Evolutionary conservation across 2,329 filamentous ascomycete genomes (phyloP).

Genomic region (Colletotrichum lentis): DNA sequence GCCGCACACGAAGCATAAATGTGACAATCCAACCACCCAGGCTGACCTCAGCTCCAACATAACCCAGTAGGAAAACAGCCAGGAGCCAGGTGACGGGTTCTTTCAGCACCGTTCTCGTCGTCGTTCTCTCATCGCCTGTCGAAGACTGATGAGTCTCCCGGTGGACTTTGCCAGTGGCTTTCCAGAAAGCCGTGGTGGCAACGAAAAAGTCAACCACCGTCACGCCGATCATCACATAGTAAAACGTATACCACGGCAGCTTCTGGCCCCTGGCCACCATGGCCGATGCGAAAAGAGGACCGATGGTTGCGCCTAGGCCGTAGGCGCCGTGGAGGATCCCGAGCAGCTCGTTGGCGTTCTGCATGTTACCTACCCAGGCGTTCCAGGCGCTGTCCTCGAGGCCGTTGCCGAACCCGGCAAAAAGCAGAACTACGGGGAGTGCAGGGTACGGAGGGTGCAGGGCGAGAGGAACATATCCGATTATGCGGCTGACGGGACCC

Average conservation of each 20-base stretch:
- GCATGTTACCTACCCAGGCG: slow-evolving; percentile 74
- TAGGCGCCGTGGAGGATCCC: slow-evolving; percentile 78
- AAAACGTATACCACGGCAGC: slow-evolving; percentile 76
- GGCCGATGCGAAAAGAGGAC: slow-evolving; percentile 74
- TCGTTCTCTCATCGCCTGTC: slow-evolving; percentile 53
- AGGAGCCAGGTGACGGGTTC: slow-evolving; percentile 74
- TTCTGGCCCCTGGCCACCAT: slow-evolving; percentile 69
- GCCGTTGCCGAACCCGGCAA: slow-evolving; percentile 77
- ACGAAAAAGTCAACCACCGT: slow-evolving; percentile 64
- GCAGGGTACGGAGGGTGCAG: slow-evolving; percentile 75
- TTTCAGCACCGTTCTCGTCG: slow-evolving; percentile 54
- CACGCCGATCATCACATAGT: slow-evolving; percentile 75
- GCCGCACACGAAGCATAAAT: slow-evolving; percentile 83
- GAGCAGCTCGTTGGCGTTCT: slow-evolving; percentile 75
- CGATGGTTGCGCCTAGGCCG: slow-evolving; percentile 73
- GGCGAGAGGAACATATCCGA: slow-evolving; percentile 71
- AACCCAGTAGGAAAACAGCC: slow-evolving; percentile 77
- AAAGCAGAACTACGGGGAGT: slow-evolving; percentile 69
- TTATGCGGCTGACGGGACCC: slow-evolving; percentile 67
- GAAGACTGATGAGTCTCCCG: slow-evolving; percentile 49
- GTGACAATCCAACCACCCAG: slow-evolving; percentile 82
- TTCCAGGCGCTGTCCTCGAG: slow-evolving; percentile 69
- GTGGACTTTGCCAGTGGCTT: slow-evolving; percentile 65
- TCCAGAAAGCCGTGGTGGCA: slow-evolving; percentile 68
- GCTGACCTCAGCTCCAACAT: slow-evolving; percentile 80